Conservation (phyloP, 352 stramenopile species). For the Phytophthora ramorum region DNA sequence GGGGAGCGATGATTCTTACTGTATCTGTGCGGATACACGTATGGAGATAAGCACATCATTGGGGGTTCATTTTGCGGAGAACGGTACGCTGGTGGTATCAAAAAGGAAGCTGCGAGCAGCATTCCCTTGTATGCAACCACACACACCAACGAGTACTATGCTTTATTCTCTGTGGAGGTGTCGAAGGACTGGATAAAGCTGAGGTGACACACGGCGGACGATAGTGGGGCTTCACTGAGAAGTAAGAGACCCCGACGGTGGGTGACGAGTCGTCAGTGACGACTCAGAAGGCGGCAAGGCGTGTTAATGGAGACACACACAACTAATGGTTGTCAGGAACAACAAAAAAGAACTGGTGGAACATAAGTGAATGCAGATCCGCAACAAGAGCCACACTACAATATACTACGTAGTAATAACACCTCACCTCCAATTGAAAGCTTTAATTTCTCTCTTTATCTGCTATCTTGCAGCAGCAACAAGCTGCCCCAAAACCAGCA, state of each 20-base stretch:
- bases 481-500: too few relatives aligned
- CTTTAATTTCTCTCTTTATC: too few relatives aligned
- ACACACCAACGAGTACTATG: background rate
- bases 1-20: too few relatives aligned
- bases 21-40: constrained; percentile 29
- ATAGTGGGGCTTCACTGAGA: constrained; percentile 12
- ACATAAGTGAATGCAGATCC: too few relatives aligned
- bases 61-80: constrained; percentile 4
- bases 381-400: too few relatives aligned
- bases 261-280: constrained; percentile 14
- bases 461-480: too few relatives aligned
- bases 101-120: background rate
- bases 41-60: constrained; percentile 48
- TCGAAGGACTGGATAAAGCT: constrained; percentile 12
- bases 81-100: constrained; percentile 2
- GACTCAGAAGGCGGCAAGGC: constrained; percentile 4
- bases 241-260: constrained; percentile 4
- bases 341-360: too few relatives aligned
- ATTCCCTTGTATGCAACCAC: background rate
- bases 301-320: background rate
- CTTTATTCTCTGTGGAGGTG: constrained; percentile 1
- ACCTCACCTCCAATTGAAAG: too few relatives aligned
- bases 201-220: constrained; percentile 9
- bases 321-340: too few relatives aligned
- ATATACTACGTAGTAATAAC: too few relatives aligned